Percentiles rank a stretch among this genome's conserved stretches.
phyloP scores from a whole-genome alignment of 371 early-diverging fungal genomes.

The Actinomortierella ambigua region DNA sequence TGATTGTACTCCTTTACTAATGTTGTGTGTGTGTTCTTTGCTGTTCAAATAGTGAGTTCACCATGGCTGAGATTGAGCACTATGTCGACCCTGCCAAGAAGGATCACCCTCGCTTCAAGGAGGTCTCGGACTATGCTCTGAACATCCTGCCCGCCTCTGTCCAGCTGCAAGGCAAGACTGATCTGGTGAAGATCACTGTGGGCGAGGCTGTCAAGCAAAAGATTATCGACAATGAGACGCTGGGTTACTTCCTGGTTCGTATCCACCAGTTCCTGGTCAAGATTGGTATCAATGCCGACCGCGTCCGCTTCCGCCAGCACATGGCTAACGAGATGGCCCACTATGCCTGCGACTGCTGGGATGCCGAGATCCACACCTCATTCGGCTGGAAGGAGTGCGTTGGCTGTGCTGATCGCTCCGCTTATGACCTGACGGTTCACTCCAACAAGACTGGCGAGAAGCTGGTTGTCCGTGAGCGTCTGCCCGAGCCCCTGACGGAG shows the following conservation, averaged over 20 bases:
- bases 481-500: conserved; percentile 83
- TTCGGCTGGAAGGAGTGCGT: conserved; percentile 99
- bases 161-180: conserved; percentile 81
- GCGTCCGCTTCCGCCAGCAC: conserved; percentile 99
- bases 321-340: conserved; percentile 99
- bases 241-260: conserved; percentile 99
- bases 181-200: conserved; percentile 75
- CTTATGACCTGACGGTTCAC: conserved; percentile 98
- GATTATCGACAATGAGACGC: conserved; percentile 95
- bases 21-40: too few relatives aligned
- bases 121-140: conserved; percentile 80
- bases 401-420: conserved; percentile 99
- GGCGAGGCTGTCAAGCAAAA: conserved; percentile 94
- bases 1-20: too few relatives aligned
- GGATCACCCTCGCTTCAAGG: conserved; percentile 90
- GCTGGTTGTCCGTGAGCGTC: conserved; percentile 90
- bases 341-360: conserved; percentile 99
- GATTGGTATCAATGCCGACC: conserved; percentile 92
- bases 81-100: conserved; percentile 97
- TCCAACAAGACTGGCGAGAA: conserved; percentile 90
- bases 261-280: conserved; percentile 92
- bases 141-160: conserved; percentile 78
- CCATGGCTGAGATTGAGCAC: conserved; percentile 99
- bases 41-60: conserved; percentile 83
- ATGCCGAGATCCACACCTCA: conserved; percentile 93